These are phyloP conservation scores for Clonostachys chloroleuca DNA, from an alignment of 2,329 filamentous ascomycete species.

Conservation along the genomic window DNA sequence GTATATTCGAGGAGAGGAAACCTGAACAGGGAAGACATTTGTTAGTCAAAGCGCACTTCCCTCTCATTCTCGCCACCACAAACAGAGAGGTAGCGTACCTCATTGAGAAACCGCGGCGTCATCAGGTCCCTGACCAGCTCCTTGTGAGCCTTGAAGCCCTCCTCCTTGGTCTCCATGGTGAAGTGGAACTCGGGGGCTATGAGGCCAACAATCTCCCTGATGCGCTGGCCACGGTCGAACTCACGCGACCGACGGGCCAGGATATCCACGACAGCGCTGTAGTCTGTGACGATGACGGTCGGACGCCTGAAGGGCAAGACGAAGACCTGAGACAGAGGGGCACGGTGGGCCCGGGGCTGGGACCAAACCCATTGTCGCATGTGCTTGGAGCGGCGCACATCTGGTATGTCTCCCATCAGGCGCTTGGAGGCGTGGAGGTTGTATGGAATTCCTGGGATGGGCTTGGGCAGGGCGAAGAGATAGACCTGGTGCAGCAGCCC, in stretches of 20 bases:
- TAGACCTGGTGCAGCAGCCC: neutral
- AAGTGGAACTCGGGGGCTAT: conserved; percentile 20
- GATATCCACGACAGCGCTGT: conserved; percentile 23
- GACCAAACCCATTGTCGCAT: neutral
- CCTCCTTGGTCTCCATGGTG: conserved; percentile 20
- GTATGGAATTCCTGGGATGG: conserved; percentile 40
- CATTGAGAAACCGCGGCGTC: conserved; percentile 25
- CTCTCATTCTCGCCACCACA: neutral
- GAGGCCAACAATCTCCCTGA: conserved; percentile 9
- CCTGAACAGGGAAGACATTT: neutral
- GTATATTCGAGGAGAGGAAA: conserved; percentile 26
- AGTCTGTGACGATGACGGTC: conserved; percentile 22
- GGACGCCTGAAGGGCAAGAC: conserved; percentile 21
- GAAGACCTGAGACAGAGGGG: conserved; percentile 25
- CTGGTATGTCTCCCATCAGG: conserved; percentile 34
- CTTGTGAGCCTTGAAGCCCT: conserved; percentile 21
- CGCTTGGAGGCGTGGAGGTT: conserved; percentile 24
- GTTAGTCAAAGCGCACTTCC: neutral
- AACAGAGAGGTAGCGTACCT: conserved; percentile 1
- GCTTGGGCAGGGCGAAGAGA: conserved; percentile 26
- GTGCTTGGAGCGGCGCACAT: neutral
- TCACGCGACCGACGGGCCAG: conserved; percentile 10
- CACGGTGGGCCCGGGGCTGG: conserved; percentile 5
- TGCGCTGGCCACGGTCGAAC: conserved; percentile 16
- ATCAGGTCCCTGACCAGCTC: conserved; percentile 28